These are phyloP conservation scores for Paramecium octaurelia DNA, from an alignment of 73 alveolate genomes.

Conservation along the genomic window DNA sequence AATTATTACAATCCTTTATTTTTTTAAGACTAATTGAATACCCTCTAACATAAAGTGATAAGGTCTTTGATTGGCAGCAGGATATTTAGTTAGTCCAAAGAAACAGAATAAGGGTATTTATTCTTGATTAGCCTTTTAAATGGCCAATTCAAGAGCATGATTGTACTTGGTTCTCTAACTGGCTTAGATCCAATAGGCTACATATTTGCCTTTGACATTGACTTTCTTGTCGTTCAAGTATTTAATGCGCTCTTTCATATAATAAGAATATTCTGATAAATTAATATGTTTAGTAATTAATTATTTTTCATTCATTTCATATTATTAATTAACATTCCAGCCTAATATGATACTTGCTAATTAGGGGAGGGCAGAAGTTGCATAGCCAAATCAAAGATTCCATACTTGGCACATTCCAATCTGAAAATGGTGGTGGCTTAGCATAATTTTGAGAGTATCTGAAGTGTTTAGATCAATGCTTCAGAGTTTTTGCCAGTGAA, in stretches of 20 bases:
- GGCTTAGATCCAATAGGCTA: background rate
- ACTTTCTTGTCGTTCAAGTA: background rate
- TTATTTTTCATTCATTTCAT: background rate
- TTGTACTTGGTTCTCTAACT: constrained; percentile 25
- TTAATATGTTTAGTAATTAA: background rate
- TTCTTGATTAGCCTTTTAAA: background rate
- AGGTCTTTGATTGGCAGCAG: constrained; percentile 35
- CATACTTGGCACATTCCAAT: background rate
- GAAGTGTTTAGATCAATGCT: background rate
- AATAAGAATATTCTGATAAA: background rate
- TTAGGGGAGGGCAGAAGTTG: background rate
- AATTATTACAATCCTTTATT: background rate
- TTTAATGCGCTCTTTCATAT: background rate
- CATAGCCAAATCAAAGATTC: background rate
- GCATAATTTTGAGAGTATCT: background rate
- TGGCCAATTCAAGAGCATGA: constrained; percentile 35
- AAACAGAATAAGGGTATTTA: background rate
- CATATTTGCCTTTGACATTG: background rate
- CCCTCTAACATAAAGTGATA: constrained; percentile 41
- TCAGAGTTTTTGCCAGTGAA: background rate
- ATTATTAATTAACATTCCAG: constrained; percentile 3
- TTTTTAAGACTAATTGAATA: background rate
- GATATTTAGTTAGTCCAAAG: constrained; percentile 9
- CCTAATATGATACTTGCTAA: background rate
- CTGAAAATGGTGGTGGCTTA: background rate